phyloP scores from a whole-genome alignment of 1,284 basidiomycete genomes.

The Ustilago cynodontis region DNA sequence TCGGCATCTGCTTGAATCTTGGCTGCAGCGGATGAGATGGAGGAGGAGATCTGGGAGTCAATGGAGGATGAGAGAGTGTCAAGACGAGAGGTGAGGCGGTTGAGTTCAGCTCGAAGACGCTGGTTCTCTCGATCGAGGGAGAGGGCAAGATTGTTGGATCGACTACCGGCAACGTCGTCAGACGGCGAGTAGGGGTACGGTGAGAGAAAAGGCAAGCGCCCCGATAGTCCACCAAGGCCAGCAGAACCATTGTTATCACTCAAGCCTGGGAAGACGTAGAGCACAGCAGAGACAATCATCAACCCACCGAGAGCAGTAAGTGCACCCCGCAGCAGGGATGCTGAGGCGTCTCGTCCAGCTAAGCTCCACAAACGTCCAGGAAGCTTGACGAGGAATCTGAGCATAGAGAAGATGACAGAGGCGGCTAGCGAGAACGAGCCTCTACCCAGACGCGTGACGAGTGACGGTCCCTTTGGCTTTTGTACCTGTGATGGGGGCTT shows the following conservation, averaged over 20 bases:
- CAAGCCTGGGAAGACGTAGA: background rate
- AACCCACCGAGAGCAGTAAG: background rate
- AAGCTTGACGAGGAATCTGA: slow-evolving; percentile 1
- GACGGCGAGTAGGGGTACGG: background rate
- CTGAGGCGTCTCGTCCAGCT: background rate
- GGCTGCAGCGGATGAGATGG: slow-evolving; percentile 24
- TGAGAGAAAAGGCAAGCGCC: background rate
- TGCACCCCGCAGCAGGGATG: background rate
- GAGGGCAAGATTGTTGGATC: slow-evolving; percentile 1
- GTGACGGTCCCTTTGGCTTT: background rate
- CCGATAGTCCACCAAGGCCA: background rate
- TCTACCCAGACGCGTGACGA: background rate
- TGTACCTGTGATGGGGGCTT: slow-evolving; percentile 1
- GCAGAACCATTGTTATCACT: background rate
- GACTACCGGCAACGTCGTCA: slow-evolving; percentile 20
- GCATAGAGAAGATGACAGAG: background rate
- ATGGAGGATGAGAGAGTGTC: slow-evolving; percentile 35
- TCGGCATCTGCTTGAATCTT: slow-evolving; percentile 34
- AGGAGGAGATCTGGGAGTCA: slow-evolving; percentile 32
- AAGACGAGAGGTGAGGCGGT: slow-evolving; percentile 23
- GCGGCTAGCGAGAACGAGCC: background rate
- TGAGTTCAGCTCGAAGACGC: slow-evolving; percentile 33
- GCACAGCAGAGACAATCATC: background rate
- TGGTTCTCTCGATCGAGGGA: slow-evolving; percentile 35
- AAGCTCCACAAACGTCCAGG: slow-evolving; percentile 3